These are phyloP conservation scores for Nannizziopsis arthrosporioides DNA, from an alignment of 2,329 filamentous ascomycete species.

Conservation along the genomic window DNA sequence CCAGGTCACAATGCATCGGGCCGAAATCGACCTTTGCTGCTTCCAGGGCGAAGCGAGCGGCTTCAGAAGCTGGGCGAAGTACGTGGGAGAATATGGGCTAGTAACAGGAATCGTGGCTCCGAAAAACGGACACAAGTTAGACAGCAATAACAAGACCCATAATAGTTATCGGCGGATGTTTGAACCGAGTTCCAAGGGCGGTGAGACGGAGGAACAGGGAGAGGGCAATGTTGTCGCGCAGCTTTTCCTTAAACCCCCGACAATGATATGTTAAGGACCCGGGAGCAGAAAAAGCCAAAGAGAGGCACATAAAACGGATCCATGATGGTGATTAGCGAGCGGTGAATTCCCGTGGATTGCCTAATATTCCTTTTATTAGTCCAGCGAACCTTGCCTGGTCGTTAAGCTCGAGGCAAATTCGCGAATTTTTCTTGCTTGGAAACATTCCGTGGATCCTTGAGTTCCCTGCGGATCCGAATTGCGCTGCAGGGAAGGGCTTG, in stretches of 20 bases:
- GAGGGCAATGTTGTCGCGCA: neutral
- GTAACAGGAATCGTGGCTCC: neutral
- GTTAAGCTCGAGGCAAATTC: neutral
- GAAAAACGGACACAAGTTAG: slow-evolving; percentile 1
- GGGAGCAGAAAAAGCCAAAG: neutral
- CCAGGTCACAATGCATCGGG: slow-evolving; percentile 5
- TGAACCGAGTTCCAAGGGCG: neutral
- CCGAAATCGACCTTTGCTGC: slow-evolving; percentile 3
- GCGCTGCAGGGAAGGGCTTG: neutral
- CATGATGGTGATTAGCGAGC: neutral
- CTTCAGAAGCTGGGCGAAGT: neutral
- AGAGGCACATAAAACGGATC: neutral
- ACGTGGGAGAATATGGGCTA: slow-evolving; percentile 9
- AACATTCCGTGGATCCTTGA: too few relatives aligned
- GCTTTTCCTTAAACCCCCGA: neutral
- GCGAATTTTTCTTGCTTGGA: slow-evolving; percentile 2
- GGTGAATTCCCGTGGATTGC: neutral
- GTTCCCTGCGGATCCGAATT: neutral
- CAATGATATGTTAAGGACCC: neutral
- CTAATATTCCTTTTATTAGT: neutral
- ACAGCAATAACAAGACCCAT: neutral
- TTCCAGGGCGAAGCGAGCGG: neutral
- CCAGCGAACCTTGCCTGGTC: neutral
- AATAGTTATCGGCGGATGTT: neutral
- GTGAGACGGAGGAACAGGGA: neutral